Conservation (phyloP, 2,329 filamentous ascomycete genomes). For the Alternaria solani region DNA sequence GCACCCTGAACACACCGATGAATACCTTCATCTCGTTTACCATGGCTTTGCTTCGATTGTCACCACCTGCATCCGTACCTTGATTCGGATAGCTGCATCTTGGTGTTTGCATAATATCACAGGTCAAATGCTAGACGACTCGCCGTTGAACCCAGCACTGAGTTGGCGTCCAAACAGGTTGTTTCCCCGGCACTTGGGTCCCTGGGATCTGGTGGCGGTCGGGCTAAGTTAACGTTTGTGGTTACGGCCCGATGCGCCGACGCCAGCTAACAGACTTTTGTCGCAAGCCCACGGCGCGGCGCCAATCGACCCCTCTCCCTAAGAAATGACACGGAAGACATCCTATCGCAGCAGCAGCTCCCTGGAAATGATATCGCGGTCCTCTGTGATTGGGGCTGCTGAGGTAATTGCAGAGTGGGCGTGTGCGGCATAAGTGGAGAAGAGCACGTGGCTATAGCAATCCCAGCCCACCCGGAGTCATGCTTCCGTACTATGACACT, state of each 20-base stretch:
- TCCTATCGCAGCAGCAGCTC: conserved; percentile 5
- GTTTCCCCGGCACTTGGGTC: not conserved
- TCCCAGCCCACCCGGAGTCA: conserved; percentile 3
- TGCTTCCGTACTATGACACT: conserved; percentile 1
- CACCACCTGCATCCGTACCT: not conserved
- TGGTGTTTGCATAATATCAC: not conserved
- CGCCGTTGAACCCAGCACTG: conserved; percentile 3
- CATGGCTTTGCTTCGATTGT: not conserved
- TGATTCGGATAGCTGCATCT: not conserved
- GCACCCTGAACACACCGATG: not conserved
- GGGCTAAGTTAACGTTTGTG: conserved; percentile 6
- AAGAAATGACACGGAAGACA: not conserved
- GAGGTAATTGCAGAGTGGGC: not conserved
- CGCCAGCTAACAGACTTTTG: conserved; percentile 11
- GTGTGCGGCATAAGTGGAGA: not conserved
- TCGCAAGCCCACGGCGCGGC: conserved; percentile 1
- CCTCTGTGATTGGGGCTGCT: conserved; percentile 1
- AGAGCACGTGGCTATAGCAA: conserved; percentile 7
- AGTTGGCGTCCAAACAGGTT: conserved; percentile 1
- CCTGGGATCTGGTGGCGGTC: conserved; percentile 3
- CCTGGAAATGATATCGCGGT: not conserved
- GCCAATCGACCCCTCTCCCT: conserved; percentile 1
- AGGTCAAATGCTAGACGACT: not conserved
- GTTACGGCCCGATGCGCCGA: conserved; percentile 17
- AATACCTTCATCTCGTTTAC: not conserved